Base-by-base conservation (phyloP, 2,329 filamentous ascomycete genomes). In the Didymella segeticola region DNA sequence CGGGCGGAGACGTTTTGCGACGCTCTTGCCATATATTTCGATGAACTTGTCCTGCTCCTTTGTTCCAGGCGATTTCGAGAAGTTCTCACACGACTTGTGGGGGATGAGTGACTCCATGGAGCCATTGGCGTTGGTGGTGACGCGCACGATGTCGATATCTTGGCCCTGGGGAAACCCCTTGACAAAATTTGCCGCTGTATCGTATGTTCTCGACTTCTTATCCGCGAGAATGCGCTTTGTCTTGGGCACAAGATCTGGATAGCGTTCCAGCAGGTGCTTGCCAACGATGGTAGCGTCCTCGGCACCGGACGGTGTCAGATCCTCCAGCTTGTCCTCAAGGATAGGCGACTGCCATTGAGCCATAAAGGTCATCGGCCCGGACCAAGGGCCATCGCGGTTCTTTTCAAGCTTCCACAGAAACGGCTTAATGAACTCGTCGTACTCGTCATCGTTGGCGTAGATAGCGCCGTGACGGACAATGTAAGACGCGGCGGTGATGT, bases 281-380 rank as follows among this genome's bases (percentile, higher is more conserved):
- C 86, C 85, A 9, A 85, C 81, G 22, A 80, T 77, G 26, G 84
- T 85, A 30, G 87, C 71, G 8, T 85, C 75, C 52, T 84, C 82
- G 0, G 67, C 68, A 22, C 68, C 68, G 10, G 62, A 66, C 2
- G 67, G 67, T 11, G 67, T 68, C 43, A 69, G 48, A 11, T 69
- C 62, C 27, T 69, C 66, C 2, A 79, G 71, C 58, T 83, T 83
- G 11, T 82, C 79, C 19, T 83, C 76, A 39, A 73, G 79, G 34
- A 86, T 74, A 2, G 86, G 86, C 0, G 82, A 75, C 9, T 76
- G 75, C 85, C 85, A 88, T 25, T 74, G 75, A 2, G 75, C 71
- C 43, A 88, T 74, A 61, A 88, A 88, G 45, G 77, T 79, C 3
- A 88, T 72, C 2, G 78, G 73, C 0, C 82, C 81, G 2, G 84